phyloP scores from a whole-genome alignment of 305 asterid genomes.

The Fraxinus nigra region DNA sequence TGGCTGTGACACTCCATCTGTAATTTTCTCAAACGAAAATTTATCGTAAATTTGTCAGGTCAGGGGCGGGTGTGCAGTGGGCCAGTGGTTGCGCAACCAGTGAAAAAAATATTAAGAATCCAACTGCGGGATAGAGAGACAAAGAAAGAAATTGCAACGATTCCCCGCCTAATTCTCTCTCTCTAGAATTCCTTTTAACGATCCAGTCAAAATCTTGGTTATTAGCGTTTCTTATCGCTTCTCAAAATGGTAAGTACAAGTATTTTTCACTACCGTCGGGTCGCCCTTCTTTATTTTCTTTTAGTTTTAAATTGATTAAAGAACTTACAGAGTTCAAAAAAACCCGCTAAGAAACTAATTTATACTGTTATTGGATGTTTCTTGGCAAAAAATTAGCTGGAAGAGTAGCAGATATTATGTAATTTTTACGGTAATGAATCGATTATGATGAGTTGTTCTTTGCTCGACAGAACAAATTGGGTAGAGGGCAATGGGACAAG shows the following conservation, averaged over 20 bases:
- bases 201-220: neutral
- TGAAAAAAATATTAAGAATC: neutral
- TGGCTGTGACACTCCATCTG: neutral
- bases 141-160: neutral
- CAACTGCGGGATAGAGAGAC: neutral
- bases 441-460: neutral
- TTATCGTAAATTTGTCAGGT: neutral
- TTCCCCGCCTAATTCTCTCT: neutral
- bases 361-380: neutral
- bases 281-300: neutral
- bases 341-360: neutral
- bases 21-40: neutral
- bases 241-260: neutral
- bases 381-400: neutral
- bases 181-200: neutral
- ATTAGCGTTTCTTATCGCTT: neutral
- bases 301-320: neutral
- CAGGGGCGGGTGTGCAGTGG: neutral
- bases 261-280: neutral
- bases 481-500: slow-evolving; percentile 43
- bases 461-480: slow-evolving; percentile 37
- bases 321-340: neutral
- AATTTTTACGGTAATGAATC: neutral
- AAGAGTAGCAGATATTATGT: neutral
- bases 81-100: neutral